Conservation (phyloP, 805 yeast species). For the Myxozyma sirexii region DNA sequence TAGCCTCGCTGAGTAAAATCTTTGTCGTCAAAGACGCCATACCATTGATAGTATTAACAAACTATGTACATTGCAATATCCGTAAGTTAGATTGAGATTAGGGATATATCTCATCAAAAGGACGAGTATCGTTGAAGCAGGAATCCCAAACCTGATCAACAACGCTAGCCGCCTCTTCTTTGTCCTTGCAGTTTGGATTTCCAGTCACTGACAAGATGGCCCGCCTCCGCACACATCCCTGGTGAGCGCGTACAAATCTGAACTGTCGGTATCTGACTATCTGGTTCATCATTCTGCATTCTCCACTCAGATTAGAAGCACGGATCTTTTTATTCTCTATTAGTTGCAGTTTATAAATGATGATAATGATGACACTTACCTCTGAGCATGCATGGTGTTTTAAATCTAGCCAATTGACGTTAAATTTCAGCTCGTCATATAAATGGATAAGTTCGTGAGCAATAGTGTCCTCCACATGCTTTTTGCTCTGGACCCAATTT, state of each 20-base stretch:
- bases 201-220: constrained; percentile 83
- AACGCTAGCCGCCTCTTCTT: constrained; percentile 72
- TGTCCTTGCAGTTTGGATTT: constrained; percentile 77
- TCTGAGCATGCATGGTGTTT: constrained; percentile 97
- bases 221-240: constrained; percentile 84
- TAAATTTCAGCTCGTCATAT: constrained; percentile 84
- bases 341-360: neutral
- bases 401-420: constrained; percentile 81
- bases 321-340: constrained; percentile 52
- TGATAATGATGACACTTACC: constrained; percentile 4
- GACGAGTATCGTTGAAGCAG: constrained; percentile 93
- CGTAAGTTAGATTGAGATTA: neutral
- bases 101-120: constrained; percentile 88
- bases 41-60: neutral
- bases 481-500: constrained; percentile 70
- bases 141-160: constrained; percentile 90
- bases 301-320: constrained; percentile 91
- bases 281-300: constrained; percentile 88
- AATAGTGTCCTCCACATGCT: constrained; percentile 86
- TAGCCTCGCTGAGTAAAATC: neutral
- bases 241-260: constrained; percentile 77
- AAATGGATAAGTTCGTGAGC: constrained; percentile 94
- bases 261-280: constrained; percentile 57
- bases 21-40: too few species aligned
- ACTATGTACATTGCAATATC: neutral